Evolutionary conservation across 805 yeast genomes (phyloP), one percentile per base, ranked within the genome.

Genomic region (Yamadazyma paraphyllophila): DNA sequence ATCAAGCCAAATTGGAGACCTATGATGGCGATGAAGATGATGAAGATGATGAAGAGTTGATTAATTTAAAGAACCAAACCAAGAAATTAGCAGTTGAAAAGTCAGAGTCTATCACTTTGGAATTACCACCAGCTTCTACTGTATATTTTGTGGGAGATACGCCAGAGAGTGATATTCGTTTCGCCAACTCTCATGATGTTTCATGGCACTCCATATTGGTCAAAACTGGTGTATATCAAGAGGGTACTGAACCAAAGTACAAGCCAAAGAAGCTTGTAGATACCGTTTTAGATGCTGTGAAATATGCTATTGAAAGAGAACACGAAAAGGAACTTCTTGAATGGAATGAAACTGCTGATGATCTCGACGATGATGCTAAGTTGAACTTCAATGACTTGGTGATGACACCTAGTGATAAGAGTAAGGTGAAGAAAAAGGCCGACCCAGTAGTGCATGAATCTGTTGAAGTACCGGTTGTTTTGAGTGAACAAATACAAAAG

Each of bases 81-180:
- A 45, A 49, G 39, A 45, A 54, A 33, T 77, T 76, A 26, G 65
- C 78, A 32, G 66, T 54, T 39, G 64, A 61, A 48, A 60, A 60
- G 39, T 61, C 60, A 36, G 73, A 69, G 31, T 57, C 66, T 45
- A 69, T 71, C 51, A 68, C 71, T 17, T 80, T 71, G 55, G 83
- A 82, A 45, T 67, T 87, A 52, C 94, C 94, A 5, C 91, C 91
- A 3, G 89, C 94, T 2, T 82, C 88, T 4, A 86, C 94, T 0
- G 95, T 88, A 12, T 87, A 87, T 63, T 88, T 87, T 67, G 94
- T 87, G 42, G 96, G 96, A 57, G 96, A 87, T 60, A 87, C 95
- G 11, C 96, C 96, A 14, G 95, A 87, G 67, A 83, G 91, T 6
- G 96, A 87, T 63, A 87, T 87, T 52, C 74, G 94, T 63, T 88